A percentile compares a stretch with the other conserved stretches of the same genome.
These are phyloP conservation scores for Moesziomyces sp. DNA, from an alignment of 1,284 basidiomycete species.

Conservation along the genomic window DNA sequence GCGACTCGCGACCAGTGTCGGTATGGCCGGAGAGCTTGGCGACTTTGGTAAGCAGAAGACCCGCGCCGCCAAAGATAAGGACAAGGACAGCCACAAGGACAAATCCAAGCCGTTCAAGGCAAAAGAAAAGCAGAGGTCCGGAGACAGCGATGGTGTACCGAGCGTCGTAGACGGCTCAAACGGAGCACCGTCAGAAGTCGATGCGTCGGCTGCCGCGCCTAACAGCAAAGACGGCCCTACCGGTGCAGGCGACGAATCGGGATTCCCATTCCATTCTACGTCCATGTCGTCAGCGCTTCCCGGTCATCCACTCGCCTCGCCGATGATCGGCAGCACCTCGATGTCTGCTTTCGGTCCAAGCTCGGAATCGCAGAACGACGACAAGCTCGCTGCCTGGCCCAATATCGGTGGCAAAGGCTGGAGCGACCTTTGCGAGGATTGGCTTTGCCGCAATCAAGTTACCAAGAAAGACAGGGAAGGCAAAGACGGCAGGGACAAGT, in stretches of 20 bases:
- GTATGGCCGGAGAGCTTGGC: conserved; percentile 62
- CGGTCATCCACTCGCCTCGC: conserved; percentile 33
- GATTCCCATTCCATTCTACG: conserved; percentile 23
- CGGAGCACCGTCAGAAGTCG: conserved; percentile 4
- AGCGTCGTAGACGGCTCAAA: conserved; percentile 7
- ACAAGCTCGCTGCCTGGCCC: conserved; percentile 22
- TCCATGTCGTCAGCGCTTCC: conserved; percentile 23
- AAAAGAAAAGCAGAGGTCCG: conserved; percentile 43
- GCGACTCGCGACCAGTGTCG: conserved; percentile 55
- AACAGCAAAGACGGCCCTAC: conserved; percentile 6
- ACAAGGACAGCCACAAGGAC: conserved; percentile 12
- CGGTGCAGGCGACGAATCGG: conserved; percentile 12
- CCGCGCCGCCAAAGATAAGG: conserved; percentile 40
- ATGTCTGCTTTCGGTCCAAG: conserved; percentile 19
- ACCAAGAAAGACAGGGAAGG: conserved; percentile 26
- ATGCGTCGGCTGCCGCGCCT: conserved; percentile 3
- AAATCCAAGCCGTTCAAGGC: conserved; percentile 41
- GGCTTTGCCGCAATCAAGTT: conserved; percentile 63
- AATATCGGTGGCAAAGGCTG: conserved; percentile 60
- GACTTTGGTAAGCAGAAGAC: conserved; percentile 47
- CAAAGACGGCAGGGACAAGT: conserved; percentile 29
- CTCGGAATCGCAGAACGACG: conserved; percentile 8
- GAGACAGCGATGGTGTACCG: conserved; percentile 22
- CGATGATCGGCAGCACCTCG: conserved; percentile 38
- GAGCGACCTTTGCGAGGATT: conserved; percentile 68